Evolutionary conservation across 2,329 filamentous ascomycete genomes (phyloP), one percentile per base, ranked within the genome.

Genomic region (Alternaria burnsii): DNA sequence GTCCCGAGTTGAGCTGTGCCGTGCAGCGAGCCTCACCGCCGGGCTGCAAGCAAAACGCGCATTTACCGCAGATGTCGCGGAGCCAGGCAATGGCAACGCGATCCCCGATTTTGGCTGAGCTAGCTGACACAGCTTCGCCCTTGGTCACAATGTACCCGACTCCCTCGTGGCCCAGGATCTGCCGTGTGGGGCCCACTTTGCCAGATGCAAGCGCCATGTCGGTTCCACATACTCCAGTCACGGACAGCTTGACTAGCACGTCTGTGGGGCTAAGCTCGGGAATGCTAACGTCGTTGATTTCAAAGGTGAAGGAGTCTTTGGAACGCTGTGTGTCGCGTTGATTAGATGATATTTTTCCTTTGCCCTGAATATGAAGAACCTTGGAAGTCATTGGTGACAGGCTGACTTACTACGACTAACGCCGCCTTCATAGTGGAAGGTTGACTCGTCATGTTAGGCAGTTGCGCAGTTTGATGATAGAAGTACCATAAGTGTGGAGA

Each of bases 51-150:
- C 34, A 38, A n/a, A 38, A 38, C 1, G 7, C 34, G 9, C 34
- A 38, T 38, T 38, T n/a, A 5, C 16, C 34, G 16, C 34, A 38
- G 16, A 38, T n/a, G 16, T 38, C 34, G 16, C 34, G 34, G 6
- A 38, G 34, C 34, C 34, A 38, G 16, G 34, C 34, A n/a, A 38
- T 38, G n/a, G 34, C 34, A 1, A 38, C 34, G 34, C 34, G 34
- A 7, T 38, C 34, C 2, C 34, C 34, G 6, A 6, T 38, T n/a
- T 38, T n/a, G 16, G 34, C 34, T 8, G 28, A 8, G 16, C 34
- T n/a, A 3, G 7, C 7, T 0, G 16, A 6, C 0, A 38, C 34
- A 0, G 34, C 14, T 7, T n/a, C 16, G 16, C 34, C 34, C 16
- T n/a, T n/a, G 34, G 34, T 7, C 2, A 38, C 16, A 9, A 38